Conservation (phyloP, 164 flowering plant species). For the Kalanchoe fedtschenkoi region DNA sequence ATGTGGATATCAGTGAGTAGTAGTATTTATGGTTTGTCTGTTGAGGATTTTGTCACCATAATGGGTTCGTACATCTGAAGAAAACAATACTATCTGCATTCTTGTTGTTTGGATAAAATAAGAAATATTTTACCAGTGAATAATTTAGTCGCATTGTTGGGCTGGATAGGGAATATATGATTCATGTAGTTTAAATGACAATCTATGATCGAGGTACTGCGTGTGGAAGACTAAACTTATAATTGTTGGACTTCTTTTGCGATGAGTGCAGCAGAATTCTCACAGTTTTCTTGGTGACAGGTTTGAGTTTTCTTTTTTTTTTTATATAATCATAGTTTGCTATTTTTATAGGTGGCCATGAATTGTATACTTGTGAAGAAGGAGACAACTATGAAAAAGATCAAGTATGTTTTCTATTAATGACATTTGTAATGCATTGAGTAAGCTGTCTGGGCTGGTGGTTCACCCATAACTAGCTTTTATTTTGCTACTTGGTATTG, state of each 20-base stretch:
- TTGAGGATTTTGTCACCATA: no score
- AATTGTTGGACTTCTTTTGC: not conserved
- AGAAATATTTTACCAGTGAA: no score
- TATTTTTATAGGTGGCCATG: slow-evolving; percentile 24
- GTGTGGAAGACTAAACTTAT: not conserved
- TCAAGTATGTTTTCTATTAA: slow-evolving; percentile 29
- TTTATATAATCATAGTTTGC: not conserved
- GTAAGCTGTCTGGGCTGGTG: not conserved
- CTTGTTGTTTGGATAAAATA: no score
- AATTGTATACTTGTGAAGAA: slow-evolving; percentile 16
- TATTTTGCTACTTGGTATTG: not conserved
- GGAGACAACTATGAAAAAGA: slow-evolving; percentile 20
- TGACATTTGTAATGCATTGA: not conserved
- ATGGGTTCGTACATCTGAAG: no score
- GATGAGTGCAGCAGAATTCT: not conserved
- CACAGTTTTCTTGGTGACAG: not conserved
- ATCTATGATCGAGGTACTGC: no score
- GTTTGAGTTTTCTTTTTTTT: not conserved
- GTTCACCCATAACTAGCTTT: not conserved
- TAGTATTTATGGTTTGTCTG: slow-evolving; percentile 11
- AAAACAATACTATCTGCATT: no score
- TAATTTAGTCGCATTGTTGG: no score
- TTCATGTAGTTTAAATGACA: no score
- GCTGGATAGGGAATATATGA: no score
- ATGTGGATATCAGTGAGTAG: slow-evolving; percentile 6